Evolutionary conservation across 306 rosid genomes (phyloP).

Genomic region (Senna siamea): DNA sequence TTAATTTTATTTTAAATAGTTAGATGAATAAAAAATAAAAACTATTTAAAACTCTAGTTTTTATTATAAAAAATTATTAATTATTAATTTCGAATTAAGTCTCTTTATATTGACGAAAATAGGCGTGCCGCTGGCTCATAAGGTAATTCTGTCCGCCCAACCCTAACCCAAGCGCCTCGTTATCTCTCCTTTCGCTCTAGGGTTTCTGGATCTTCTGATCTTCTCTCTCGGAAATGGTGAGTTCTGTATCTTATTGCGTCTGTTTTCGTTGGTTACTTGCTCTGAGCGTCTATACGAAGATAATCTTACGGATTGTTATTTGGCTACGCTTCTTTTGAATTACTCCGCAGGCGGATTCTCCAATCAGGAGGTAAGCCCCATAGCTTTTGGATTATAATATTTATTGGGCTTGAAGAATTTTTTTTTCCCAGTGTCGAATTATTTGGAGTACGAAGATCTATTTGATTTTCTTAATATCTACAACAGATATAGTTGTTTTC

Average conservation of each 20-base stretch:
- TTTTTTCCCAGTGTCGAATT: background rate
- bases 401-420: background rate
- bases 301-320: conserved; percentile 20
- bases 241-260: conserved; percentile 17
- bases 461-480: background rate
- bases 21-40: too few species aligned
- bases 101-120: background rate
- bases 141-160: background rate
- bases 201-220: conserved; percentile 21
- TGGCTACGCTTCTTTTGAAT: background rate
- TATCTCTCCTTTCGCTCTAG: conserved; percentile 21
- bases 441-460: background rate
- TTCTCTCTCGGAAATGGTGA: conserved; percentile 50
- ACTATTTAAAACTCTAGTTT: too few species aligned
- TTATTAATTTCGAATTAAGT: background rate
- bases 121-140: background rate
- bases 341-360: conserved; percentile 77
- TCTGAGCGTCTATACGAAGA: background rate
- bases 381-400: background rate
- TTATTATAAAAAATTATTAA: too few species aligned
- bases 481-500: background rate
- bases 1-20: too few species aligned
- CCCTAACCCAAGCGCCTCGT: conserved; percentile 47
- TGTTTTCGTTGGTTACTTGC: background rate
- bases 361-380: conserved; percentile 63